Base-by-base conservation (phyloP, 179 eudicot genomes). In the Amaranthus tricolor region DNA sequence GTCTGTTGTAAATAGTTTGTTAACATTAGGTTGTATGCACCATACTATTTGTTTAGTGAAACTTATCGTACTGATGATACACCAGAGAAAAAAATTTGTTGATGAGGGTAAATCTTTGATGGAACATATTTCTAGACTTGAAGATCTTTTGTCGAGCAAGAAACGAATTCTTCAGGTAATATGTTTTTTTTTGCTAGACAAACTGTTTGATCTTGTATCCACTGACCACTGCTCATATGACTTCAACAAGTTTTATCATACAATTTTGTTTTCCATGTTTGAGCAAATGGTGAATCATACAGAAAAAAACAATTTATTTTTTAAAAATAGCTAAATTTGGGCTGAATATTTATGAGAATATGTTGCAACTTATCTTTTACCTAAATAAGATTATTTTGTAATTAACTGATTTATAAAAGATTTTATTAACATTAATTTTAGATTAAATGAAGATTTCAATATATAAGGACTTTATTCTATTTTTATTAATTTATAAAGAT, bases 101-200 rank as follows among this genome's bases (percentile, higher is more conserved):
- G 88, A 84, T 61, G 99, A 95, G 84, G 83, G 86, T 44, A 89
- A 84, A 82, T 83, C 85, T 50, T 84, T 95, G 83, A 75, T 59
- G 82, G 91, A 86, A 69, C 96, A 95, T 81, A 91, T 95, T 74
- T 86, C 87, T 72, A 86, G 74, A 84, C 84, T 93, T 66, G 88
- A 89, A 85, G 88, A 93, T 63, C 92, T 95, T 68, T 78, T 95
- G 61, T 89, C 98, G 16, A 93, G 94, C 89, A 93, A 86, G 87
- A 86, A 82, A 67, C 83, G 84, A 68, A 88, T 95, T 72, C 91
- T 89, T 64, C 91, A 89, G 99, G 99, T 95, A 83, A 68, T 20
- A 7, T 73, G 61, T 51, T 54, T 58, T 45, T 67, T 40, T 21
- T 58, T 44, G 60, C 67, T 68, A 1, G 45, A 43, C 7, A 66